Evolutionary conservation across 2,329 filamentous ascomycete genomes (phyloP), one percentile per base, ranked within the genome.

Genomic region (Hymenoscyphus fructigenus): DNA sequence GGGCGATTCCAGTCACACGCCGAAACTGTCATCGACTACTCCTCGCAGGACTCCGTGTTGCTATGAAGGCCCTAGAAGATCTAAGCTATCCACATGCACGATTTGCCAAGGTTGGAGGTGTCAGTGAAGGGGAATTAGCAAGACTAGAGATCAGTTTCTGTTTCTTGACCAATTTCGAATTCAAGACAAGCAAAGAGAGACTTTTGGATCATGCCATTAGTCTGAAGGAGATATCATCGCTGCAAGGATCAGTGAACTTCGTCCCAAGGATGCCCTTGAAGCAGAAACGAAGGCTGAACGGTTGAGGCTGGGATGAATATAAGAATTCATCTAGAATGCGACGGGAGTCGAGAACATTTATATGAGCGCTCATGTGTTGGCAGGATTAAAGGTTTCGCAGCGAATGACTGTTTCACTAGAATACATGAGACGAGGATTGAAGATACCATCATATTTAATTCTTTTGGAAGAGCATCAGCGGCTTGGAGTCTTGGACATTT

Each of bases 31-130:
- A 99, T 76, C 88, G 95, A 2, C 81, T 98, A 7, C 83, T 96
- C 36, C 84, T 99, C 17, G 93, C 92, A 0, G 91, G 91, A 6
- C 82, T 97, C 61, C 83, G 93, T 41, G 91, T 97, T 3, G 93
- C 94, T 15, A 95, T 93, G 85, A 99, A 98, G 79, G 91, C 92
- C 0, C 80, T 97, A n/a, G 94, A 99, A 77, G 94, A 98, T 76
- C 84, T 94, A 62, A 91, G 89, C 71, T 97, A 96, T 79, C 87
- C 91, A 9, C 94, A 97, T 78, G 84, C 84, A 66, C 90, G 92
- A 63, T 88, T 97, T 69, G 89, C 94, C 20, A 90, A 89, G 69
- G 93, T 98, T 1, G 94, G 95, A 53, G 94, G 94, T 20, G 92
- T 98, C 17, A 91, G 87, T 73, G 90, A 91, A 75, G 80, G 82